Base-by-base conservation (phyloP, 2,329 filamentous ascomycete genomes). In the Fonsecaea pedrosoi region DNA sequence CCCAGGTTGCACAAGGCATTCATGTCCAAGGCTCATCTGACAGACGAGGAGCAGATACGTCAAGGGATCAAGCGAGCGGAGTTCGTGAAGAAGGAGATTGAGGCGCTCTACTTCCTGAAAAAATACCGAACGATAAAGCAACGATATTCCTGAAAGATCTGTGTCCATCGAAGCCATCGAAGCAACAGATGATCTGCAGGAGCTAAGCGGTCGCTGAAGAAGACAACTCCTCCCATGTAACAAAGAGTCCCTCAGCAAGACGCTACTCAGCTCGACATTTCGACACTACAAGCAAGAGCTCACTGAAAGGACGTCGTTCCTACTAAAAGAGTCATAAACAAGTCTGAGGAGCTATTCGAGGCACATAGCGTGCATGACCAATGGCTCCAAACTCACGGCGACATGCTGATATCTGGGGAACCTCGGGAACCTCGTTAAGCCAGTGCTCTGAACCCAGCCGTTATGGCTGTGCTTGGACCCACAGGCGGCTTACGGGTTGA, bases 81-180 rank as follows among this genome's bases (percentile, higher is more conserved):
- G 71, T 97, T 91, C 78, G 92, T 98, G 3, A 96, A 92, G 79
- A 97, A 96, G 84, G 94, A 97, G 78, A 92, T 98, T 68, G 94
- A 97, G 81, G 90, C 93, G 18, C 77, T 98, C 92, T 97, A 87
- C 54, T 65, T 67, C 32, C 62, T 69, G 35, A 66, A 64, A 38
- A 70, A 69, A 54, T 70, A 68, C 54, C 66, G 64, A 7, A 48
- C 69, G 48, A 70, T 70, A 66, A 74, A 70, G 45, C 63, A 68
- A 15, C 66, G 68, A 13, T 67, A 66, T 58, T 67, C 67, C 58
- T 69, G 60, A 65, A 21, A 2, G 30, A 55, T 55, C 13, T 7
- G 9, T 21, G 1, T 25, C 42, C 7, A 48, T 9, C n/a, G 18
- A 7, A 21, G 7, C 2, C 42, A n/a, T 48, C 7, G 10, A 18